phyloP scores from a whole-genome alignment of 1,139 yeast genomes.

The Debaryomycetaceae sp. region DNA sequence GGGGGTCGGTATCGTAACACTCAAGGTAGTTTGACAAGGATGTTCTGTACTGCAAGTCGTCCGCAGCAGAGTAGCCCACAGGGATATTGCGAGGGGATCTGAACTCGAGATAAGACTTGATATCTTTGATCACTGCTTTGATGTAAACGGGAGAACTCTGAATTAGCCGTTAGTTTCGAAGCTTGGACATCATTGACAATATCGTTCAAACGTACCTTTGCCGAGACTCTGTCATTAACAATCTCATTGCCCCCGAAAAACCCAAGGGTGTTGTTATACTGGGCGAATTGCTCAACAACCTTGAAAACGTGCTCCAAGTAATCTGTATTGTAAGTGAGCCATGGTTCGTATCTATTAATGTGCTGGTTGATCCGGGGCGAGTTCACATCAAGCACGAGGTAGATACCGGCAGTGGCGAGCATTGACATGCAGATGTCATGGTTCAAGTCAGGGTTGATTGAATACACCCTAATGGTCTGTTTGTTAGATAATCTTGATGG shows the following conservation, averaged over 20 bases:
- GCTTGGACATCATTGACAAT: not conserved
- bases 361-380: slow-evolving; percentile 78
- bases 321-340: slow-evolving; percentile 67
- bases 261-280: slow-evolving; percentile 84
- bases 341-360: slow-evolving; percentile 83
- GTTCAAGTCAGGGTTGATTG: slow-evolving; percentile 75
- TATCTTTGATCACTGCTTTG: slow-evolving; percentile 75
- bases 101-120: slow-evolving; percentile 61
- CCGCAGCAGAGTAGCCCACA: slow-evolving; percentile 96
- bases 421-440: slow-evolving; percentile 92
- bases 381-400: slow-evolving; percentile 84
- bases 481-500: not conserved
- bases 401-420: slow-evolving; percentile 88
- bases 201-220: slow-evolving; percentile 32
- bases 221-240: slow-evolving; percentile 74
- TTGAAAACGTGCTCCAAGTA: slow-evolving; percentile 76
- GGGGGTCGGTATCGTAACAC: slow-evolving; percentile 57
- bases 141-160: slow-evolving; percentile 60
- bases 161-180: slow-evolving; percentile 14
- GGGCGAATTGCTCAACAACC: slow-evolving; percentile 76
- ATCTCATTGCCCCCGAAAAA: slow-evolving; percentile 95
- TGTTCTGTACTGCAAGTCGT: slow-evolving; percentile 71
- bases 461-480: slow-evolving; percentile 77
- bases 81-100: slow-evolving; percentile 70
- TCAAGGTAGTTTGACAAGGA: slow-evolving; percentile 78